A percentile compares a stretch with the other conserved stretches of the same genome.
Conservation (phyloP, 1,284 basidiomycete species). For the Inonotus obliquus region DNA sequence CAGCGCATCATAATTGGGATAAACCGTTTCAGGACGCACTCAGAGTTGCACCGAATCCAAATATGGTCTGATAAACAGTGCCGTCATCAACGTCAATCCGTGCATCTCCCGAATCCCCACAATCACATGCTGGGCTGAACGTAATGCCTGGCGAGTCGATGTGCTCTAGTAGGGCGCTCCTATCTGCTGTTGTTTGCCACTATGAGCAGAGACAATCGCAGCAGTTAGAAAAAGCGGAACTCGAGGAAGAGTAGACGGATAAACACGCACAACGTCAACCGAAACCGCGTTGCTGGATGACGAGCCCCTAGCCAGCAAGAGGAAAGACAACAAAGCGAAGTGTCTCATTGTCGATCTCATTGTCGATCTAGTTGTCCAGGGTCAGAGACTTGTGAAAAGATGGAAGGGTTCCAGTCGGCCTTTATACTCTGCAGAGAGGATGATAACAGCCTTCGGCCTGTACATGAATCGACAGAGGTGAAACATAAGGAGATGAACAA, state of each 20-base stretch:
- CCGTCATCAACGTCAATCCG: slow-evolving; percentile 42
- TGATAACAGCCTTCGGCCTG: no score
- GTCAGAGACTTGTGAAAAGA: not conserved
- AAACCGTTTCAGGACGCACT: slow-evolving; percentile 35
- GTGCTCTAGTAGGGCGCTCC: not conserved
- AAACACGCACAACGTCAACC: not conserved
- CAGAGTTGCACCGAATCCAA: slow-evolving; percentile 44
- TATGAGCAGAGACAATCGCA: not conserved
- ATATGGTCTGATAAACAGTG: slow-evolving; percentile 39
- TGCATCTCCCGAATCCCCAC: slow-evolving; percentile 35
- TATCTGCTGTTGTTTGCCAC: slow-evolving; percentile 10
- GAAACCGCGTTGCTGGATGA: no score
- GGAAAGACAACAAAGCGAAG: not conserved
- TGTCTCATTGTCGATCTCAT: not conserved
- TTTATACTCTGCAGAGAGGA: no score
- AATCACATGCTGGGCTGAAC: slow-evolving; percentile 34
- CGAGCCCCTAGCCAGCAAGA: not conserved
- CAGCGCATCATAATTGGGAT: not conserved
- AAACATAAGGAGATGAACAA: no score
- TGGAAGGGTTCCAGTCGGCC: no score
- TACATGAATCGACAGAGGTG: no score
- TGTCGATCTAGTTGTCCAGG: not conserved
- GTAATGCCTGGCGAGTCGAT: slow-evolving; percentile 24
- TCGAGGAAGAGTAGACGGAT: not conserved
- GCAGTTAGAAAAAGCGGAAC: not conserved